Percentiles rank a stretch among this genome's conserved stretches.
Conservation (phyloP, 176 grass and related monocot species). For the Musa schizocarpa region DNA sequence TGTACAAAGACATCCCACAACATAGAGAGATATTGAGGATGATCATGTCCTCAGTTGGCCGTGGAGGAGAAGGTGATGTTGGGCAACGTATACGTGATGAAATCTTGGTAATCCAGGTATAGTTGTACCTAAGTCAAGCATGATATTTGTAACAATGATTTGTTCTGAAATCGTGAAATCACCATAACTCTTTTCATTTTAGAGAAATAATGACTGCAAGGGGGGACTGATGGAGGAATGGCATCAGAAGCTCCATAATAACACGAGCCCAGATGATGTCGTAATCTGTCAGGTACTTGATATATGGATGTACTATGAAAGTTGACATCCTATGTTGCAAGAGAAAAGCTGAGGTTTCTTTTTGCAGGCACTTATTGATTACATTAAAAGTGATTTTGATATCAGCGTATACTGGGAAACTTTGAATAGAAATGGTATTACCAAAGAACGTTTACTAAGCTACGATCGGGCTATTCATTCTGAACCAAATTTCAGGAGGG, state of each 20-base stretch:
- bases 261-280: slow-evolving; percentile 98
- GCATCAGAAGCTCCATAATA: slow-evolving; percentile 99
- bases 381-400: slow-evolving; percentile 78
- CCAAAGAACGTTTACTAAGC: slow-evolving; percentile 77
- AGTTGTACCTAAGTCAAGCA: not conserved
- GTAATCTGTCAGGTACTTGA: slow-evolving; percentile 88
- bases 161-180: slow-evolving; percentile 9
- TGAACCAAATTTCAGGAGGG: slow-evolving; percentile 77
- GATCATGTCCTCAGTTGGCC: slow-evolving; percentile 84
- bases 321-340: slow-evolving; percentile 14
- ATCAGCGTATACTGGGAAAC: slow-evolving; percentile 86
- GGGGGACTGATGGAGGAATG: slow-evolving; percentile 99
- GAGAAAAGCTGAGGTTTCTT: slow-evolving; percentile 23
- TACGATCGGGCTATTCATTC: slow-evolving; percentile 97
- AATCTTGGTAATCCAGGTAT: slow-evolving; percentile 97
- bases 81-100: slow-evolving; percentile 98
- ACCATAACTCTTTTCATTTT: slow-evolving; percentile 21
- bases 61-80: slow-evolving; percentile 98
- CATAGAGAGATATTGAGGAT: slow-evolving; percentile 76
- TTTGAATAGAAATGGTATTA: slow-evolving; percentile 87
- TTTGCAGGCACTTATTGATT: slow-evolving; percentile 83
- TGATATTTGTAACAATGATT: not conserved
- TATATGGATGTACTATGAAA: slow-evolving; percentile 7
- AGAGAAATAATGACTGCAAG: slow-evolving; percentile 96
- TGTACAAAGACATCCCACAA: slow-evolving; percentile 77